Conservation (phyloP, 2,329 filamentous ascomycete species). For the Arthrobotrys megalospora region DNA sequence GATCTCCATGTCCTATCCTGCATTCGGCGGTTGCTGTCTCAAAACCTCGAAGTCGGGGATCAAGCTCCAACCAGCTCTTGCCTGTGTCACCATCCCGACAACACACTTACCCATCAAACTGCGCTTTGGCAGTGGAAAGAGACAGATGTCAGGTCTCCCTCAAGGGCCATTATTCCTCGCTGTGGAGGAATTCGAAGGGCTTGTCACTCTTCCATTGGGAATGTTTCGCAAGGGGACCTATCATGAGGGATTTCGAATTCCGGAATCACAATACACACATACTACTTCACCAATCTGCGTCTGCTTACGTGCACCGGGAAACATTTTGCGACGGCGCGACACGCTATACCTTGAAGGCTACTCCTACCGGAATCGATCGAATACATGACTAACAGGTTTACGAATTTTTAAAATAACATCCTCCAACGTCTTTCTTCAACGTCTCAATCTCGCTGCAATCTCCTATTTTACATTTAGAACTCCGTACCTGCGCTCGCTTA, state of each 20-base stretch:
- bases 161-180: background rate
- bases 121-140: constrained; percentile 23
- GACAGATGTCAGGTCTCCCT: background rate
- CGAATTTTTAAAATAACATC: constrained; percentile 14
- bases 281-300: background rate
- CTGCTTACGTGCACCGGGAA: background rate
- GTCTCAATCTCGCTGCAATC: constrained; percentile 32
- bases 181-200: background rate
- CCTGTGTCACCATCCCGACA: constrained; percentile 45
- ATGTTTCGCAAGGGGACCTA: constrained; percentile 11
- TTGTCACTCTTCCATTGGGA: constrained; percentile 1
- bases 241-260: constrained; percentile 9
- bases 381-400: constrained; percentile 1
- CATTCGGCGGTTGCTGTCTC: constrained; percentile 54
- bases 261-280: background rate
- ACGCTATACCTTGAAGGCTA: constrained; percentile 6
- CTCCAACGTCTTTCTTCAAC: constrained; percentile 11
- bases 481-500: constrained; percentile 47
- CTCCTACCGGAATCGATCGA: constrained; percentile 1
- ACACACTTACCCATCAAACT: constrained; percentile 12
- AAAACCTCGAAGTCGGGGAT: constrained; percentile 38
- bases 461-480: constrained; percentile 37
- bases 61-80: constrained; percentile 15
- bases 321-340: constrained; percentile 17
- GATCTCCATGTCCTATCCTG: constrained; percentile 34